phyloP scores from a whole-genome alignment of 2,329 filamentous ascomycete species.

The Epichloe elymi region DNA sequence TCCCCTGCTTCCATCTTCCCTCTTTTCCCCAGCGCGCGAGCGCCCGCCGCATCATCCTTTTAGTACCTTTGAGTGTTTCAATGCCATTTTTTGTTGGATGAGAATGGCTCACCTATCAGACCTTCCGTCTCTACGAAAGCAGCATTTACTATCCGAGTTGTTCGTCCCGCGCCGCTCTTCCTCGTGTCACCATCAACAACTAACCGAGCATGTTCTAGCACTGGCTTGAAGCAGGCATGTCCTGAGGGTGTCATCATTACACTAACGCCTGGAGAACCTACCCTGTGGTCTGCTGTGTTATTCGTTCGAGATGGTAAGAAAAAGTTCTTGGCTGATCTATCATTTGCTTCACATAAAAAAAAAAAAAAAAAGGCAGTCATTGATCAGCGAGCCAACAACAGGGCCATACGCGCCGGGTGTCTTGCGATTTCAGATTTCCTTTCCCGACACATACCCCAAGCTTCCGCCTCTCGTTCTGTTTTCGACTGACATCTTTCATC shows the following conservation, averaged over 20 bases:
- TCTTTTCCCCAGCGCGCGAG: not conserved
- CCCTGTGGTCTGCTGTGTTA: conserved; percentile 78
- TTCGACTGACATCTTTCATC: conserved; percentile 87
- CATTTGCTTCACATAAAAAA: not conserved
- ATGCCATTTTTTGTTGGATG: not conserved
- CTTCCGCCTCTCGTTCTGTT: conserved; percentile 79
- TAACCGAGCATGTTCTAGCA: conserved; percentile 31
- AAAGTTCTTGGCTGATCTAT: not conserved
- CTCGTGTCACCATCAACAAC: not conserved
- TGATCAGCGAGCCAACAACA: conserved; percentile 21
- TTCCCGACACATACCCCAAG: conserved; percentile 66
- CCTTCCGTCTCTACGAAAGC: conserved; percentile 49
- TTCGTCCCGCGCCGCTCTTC: conserved; percentile 30
- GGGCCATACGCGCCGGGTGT: conserved; percentile 82
- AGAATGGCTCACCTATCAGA: conserved; percentile 21
- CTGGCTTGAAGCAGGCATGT: conserved; percentile 67
- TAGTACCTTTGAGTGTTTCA: not conserved
- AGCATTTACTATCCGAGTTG: conserved; percentile 75
- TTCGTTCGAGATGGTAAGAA: conserved; percentile 71
- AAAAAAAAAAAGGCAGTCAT: not conserved
- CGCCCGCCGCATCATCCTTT: not conserved
- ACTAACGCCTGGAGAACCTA: conserved; percentile 67
- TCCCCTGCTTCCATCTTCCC: not conserved
- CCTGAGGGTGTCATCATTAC: conserved; percentile 80
- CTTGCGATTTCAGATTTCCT: conserved; percentile 80